Evolutionary conservation across 768 basidiomycete genomes (phyloP).

Genomic region (Lyophyllum shimeji): DNA sequence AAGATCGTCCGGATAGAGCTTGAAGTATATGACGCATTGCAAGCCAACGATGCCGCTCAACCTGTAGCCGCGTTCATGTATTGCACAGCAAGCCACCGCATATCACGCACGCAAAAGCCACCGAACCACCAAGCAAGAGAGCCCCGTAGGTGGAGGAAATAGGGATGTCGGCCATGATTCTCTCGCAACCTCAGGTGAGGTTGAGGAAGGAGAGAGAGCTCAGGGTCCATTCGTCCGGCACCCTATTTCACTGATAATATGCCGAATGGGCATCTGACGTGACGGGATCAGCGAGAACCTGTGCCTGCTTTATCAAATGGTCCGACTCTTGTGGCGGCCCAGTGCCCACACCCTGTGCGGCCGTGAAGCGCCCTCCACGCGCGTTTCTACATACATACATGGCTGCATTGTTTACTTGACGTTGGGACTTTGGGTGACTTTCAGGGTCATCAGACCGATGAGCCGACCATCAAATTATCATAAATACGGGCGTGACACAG

Average conservation of each 20-base stretch:
- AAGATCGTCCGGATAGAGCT: constrained; percentile 21
- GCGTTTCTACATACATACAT: too few species aligned
- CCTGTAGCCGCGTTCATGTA: constrained; percentile 5
- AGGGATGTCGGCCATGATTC: constrained; percentile 6
- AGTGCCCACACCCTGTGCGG: neutral
- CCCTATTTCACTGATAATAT: neutral
- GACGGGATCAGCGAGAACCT: constrained; percentile 16
- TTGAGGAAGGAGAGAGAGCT: neutral
- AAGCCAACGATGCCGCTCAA: constrained; percentile 23
- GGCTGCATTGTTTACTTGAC: too few species aligned
- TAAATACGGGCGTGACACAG: too few species aligned
- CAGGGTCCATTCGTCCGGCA: neutral
- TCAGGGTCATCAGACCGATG: too few species aligned
- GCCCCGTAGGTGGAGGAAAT: constrained; percentile 16
- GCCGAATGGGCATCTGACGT: neutral
- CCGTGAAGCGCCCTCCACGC: too few species aligned
- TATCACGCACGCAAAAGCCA: constrained; percentile 21
- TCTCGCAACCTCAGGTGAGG: neutral
- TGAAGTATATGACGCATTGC: constrained; percentile 27
- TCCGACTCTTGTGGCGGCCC: too few species aligned
- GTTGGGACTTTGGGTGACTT: neutral
- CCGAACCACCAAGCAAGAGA: constrained; percentile 21
- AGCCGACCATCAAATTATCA: too few species aligned
- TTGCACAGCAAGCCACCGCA: neutral
- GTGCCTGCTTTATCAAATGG: constrained; percentile 21